These are phyloP conservation scores for Sequoiadendron giganteum DNA, from an alignment of 75 land plant genomes.

Conservation along the genomic window DNA sequence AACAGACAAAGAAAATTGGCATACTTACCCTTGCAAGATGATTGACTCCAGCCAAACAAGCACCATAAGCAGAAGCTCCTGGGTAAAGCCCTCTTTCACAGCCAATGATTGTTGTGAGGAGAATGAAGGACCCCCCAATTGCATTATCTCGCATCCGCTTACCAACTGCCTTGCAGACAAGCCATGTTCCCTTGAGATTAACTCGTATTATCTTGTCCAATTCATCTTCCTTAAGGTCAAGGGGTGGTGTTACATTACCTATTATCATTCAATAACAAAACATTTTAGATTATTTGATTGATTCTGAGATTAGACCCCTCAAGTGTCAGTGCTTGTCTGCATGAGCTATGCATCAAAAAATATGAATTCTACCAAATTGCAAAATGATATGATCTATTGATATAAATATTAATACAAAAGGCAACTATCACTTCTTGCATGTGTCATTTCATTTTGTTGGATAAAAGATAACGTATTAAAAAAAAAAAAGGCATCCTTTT, in stretches of 20 bases:
- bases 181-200: constrained; percentile 80
- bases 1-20: not conserved
- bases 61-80: constrained; percentile 80
- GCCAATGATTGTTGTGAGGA: constrained; percentile 71
- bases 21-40: constrained; percentile 72
- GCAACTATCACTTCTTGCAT: not conserved
- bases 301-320: not conserved
- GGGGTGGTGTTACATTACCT: constrained; percentile 64
- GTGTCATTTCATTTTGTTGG: not conserved
- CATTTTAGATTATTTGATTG: not conserved
- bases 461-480: too few relatives aligned
- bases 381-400: not conserved
- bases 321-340: not conserved
- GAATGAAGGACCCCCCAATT: constrained; percentile 74
- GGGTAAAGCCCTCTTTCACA: constrained; percentile 81
- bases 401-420: not conserved
- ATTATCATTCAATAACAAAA: constrained; percentile 12
- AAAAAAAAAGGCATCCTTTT: too few relatives aligned
- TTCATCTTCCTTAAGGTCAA: constrained; percentile 59
- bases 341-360: not conserved
- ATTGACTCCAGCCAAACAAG: constrained; percentile 79
- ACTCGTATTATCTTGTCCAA: constrained; percentile 60
- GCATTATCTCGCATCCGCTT: constrained; percentile 57
- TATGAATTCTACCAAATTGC: not conserved
- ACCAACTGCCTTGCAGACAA: constrained; percentile 62